Evolutionary conservation across 192 early-diverging fungal genomes (phyloP).

Genomic region (Coemansia umbellata): DNA sequence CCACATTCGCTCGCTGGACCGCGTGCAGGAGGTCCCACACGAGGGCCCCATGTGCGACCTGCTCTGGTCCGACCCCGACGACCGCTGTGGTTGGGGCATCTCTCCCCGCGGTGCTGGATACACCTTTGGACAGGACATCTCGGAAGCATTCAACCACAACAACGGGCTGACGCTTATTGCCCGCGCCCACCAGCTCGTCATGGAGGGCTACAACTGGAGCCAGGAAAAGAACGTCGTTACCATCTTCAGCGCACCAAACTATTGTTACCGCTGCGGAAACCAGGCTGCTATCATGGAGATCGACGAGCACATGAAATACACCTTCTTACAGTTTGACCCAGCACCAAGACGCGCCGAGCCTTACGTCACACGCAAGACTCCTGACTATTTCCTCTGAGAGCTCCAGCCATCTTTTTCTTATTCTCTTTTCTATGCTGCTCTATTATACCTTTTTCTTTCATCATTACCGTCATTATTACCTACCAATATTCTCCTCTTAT

Average conservation of each 20-base stretch:
- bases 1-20: slow-evolving; percentile 92
- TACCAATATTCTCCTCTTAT: not conserved
- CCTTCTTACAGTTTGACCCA: slow-evolving; percentile 98
- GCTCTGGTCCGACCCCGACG: slow-evolving; percentile 86
- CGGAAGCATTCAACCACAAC: slow-evolving; percentile 87
- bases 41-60: slow-evolving; percentile 87
- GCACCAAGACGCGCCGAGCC: slow-evolving; percentile 97
- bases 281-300: slow-evolving; percentile 99
- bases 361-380: slow-evolving; percentile 95
- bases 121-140: slow-evolving; percentile 86
- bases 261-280: slow-evolving; percentile 99
- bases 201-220: slow-evolving; percentile 99
- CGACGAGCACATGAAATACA: slow-evolving; percentile 98
- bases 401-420: slow-evolving; percentile 1
- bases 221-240: slow-evolving; percentile 99
- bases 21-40: slow-evolving; percentile 88
- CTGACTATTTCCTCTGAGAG: slow-evolving; percentile 94
- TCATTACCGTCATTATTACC: not conserved
- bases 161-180: slow-evolving; percentile 97
- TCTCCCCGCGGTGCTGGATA: slow-evolving; percentile 84
- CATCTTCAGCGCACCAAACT: slow-evolving; percentile 98
- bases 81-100: slow-evolving; percentile 84
- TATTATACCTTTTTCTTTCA: slow-evolving; percentile 5
- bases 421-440: not conserved
- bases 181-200: slow-evolving; percentile 88